Conservation (phyloP, 1,284 basidiomycete species). For the Ustilago esculenta region DNA sequence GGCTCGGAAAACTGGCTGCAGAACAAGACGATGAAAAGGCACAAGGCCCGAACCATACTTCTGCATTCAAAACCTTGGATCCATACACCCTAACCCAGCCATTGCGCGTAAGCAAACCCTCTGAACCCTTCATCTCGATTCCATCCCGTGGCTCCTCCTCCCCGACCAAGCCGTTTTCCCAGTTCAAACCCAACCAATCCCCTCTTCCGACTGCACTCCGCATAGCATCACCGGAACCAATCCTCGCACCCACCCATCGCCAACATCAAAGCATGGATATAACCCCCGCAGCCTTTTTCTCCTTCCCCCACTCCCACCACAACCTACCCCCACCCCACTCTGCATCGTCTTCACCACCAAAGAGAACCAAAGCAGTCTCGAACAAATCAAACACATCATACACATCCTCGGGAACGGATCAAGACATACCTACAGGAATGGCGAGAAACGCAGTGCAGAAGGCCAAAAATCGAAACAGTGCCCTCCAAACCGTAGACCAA, state of each 20-base stretch:
- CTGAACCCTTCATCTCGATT: conserved; percentile 8
- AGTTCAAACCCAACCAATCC: background rate
- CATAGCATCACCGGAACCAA: conserved; percentile 21
- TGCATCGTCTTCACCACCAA: conserved; percentile 7
- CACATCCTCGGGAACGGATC: too few species aligned
- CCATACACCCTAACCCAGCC: conserved; percentile 14
- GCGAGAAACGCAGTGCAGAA: conserved; percentile 15
- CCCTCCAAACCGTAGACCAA: conserved; percentile 15
- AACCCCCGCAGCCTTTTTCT: background rate
- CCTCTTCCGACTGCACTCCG: conserved; percentile 15
- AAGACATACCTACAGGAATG: too few species aligned
- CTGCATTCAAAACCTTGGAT: too few species aligned
- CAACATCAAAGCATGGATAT: background rate
- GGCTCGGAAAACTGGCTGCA: background rate
- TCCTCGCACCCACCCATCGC: too few species aligned
- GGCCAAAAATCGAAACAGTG: conserved; percentile 13
- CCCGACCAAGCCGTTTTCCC: conserved; percentile 4
- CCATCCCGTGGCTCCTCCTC: conserved; percentile 20
- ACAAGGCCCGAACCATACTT: too few species aligned
- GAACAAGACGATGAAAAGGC: too few species aligned
- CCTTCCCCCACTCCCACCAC: conserved; percentile 1
- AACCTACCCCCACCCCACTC: background rate
- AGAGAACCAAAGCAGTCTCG: conserved; percentile 25
- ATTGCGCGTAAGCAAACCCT: conserved; percentile 3
- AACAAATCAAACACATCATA: too few species aligned